A percentile compares a stretch with the other conserved stretches of the same genome.
Conservation (phyloP, 2,329 filamentous ascomycete species). For the Cytospora leucostoma region DNA sequence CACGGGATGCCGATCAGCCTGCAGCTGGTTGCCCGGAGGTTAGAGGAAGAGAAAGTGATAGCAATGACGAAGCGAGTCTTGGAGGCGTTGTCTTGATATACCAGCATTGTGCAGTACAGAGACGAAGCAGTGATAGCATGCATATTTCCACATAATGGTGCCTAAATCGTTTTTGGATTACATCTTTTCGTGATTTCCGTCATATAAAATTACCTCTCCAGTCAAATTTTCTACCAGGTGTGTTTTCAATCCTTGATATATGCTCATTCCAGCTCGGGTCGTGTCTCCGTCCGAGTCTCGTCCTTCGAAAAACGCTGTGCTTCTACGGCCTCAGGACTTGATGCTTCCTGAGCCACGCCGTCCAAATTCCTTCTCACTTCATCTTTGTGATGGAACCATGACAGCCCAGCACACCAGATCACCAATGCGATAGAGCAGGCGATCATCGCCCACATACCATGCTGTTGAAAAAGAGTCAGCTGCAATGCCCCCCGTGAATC, state of each 20-base stretch:
- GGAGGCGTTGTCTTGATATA: background rate
- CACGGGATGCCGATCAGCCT: constrained; percentile 46
- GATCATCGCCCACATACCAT: constrained; percentile 76
- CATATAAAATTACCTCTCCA: background rate
- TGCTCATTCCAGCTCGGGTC: no score
- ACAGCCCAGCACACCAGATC: constrained; percentile 58
- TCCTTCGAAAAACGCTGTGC: constrained; percentile 1
- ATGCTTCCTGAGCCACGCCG: constrained; percentile 10
- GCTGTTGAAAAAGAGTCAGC: constrained; percentile 39
- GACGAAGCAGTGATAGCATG: background rate
- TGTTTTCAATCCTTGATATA: background rate
- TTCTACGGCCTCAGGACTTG: background rate
- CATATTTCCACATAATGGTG: background rate
- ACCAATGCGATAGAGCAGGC: constrained; percentile 59
- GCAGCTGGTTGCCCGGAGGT: constrained; percentile 43
- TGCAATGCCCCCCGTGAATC: background rate
- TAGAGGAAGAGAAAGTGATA: constrained; percentile 46
- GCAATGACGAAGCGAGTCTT: constrained; percentile 36
- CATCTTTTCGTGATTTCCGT: background rate
- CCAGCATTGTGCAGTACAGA: background rate
- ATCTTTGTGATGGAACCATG: constrained; percentile 45
- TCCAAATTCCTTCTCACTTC: constrained; percentile 29
- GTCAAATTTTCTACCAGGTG: background rate
- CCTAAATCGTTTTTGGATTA: background rate
- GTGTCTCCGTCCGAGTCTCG: no score